Conservation (phyloP, 2,329 filamentous ascomycete genomes). For the Ambrosiella beaveri region DNA sequence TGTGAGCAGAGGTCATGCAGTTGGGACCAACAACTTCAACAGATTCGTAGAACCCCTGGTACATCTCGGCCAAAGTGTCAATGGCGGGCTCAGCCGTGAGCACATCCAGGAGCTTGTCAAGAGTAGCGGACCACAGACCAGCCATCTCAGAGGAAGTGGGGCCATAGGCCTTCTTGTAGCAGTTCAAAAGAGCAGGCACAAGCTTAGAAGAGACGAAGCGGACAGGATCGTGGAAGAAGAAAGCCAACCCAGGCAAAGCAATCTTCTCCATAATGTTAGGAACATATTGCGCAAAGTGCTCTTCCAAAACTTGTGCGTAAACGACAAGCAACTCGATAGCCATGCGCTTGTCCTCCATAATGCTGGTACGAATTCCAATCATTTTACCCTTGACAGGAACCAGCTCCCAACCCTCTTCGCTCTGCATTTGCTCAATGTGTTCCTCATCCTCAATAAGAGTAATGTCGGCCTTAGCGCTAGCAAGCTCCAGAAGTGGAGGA, state of each 20-base stretch:
- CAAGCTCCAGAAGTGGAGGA: conserved; percentile 79
- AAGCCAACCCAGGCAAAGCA: conserved; percentile 78
- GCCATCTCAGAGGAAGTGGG: conserved; percentile 59
- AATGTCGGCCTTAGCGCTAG: conserved; percentile 90
- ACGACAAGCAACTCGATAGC: conserved; percentile 97
- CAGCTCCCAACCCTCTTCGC: conserved; percentile 94
- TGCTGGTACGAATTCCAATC: conserved; percentile 94
- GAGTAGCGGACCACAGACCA: conserved; percentile 69
- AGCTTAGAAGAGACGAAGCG: conserved; percentile 88
- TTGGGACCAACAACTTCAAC: conserved; percentile 83
- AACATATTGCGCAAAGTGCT: conserved; percentile 79
- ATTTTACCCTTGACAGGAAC: conserved; percentile 95
- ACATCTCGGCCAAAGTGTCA: conserved; percentile 95
- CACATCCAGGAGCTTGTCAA: conserved; percentile 84
- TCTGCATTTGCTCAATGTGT: conserved; percentile 77
- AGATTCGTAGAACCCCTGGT: conserved; percentile 98
- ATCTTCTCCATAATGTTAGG: conserved; percentile 92
- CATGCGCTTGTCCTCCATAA: conserved; percentile 96
- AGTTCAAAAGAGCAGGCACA: conserved; percentile 80
- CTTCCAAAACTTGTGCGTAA: conserved; percentile 91
- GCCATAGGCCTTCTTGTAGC: conserved; percentile 85
- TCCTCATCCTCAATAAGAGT: conserved; percentile 92
- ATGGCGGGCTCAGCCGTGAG: conserved; percentile 86
- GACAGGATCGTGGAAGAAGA: conserved; percentile 98
- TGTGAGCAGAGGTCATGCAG: conserved; percentile 60